These are phyloP conservation scores for Cyanidiococcus yangmingshanensis DNA, from an alignment of 23 red algal genomes.

Conservation along the genomic window DNA sequence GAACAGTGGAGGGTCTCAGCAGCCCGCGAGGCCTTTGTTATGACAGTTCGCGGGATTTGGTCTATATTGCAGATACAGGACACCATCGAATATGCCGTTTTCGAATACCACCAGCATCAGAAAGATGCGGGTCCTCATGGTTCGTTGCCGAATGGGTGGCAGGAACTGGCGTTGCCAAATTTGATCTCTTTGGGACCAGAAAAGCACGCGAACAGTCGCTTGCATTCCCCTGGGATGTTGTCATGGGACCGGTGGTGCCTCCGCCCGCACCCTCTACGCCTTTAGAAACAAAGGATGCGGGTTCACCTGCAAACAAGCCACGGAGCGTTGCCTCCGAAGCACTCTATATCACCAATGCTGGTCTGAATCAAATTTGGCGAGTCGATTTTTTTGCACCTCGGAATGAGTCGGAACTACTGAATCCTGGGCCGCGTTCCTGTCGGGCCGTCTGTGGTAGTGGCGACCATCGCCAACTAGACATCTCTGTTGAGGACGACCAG, in stretches of 20 bases:
- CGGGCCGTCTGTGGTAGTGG: slow-evolving; percentile 2
- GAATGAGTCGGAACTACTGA: neutral
- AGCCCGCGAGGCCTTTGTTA: neutral
- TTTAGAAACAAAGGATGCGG: neutral
- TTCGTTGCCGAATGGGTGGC: neutral
- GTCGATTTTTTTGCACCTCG: neutral
- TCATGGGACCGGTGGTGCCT: neutral
- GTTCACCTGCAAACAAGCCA: neutral
- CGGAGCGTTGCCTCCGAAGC: neutral
- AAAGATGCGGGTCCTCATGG: neutral
- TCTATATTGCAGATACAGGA: slow-evolving; percentile 3
- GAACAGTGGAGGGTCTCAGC: slow-evolving; percentile 1
- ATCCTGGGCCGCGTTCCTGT: slow-evolving; percentile 15
- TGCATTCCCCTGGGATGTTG: neutral
- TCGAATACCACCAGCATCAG: neutral
- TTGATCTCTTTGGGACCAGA: neutral
- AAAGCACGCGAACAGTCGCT: neutral
- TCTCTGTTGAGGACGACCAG: neutral
- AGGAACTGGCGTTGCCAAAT: neutral
- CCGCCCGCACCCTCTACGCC: neutral
- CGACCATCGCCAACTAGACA: slow-evolving; percentile 9
- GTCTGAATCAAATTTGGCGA: slow-evolving; percentile 1
- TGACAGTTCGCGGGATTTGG: neutral
- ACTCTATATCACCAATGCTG: neutral
- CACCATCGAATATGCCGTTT: slow-evolving; percentile 1